A percentile compares a stretch with the other conserved stretches of the same genome.
Evolutionary conservation across 2,329 filamentous ascomycete species (phyloP).

Genomic region (Simplicillium aogashimaense): DNA sequence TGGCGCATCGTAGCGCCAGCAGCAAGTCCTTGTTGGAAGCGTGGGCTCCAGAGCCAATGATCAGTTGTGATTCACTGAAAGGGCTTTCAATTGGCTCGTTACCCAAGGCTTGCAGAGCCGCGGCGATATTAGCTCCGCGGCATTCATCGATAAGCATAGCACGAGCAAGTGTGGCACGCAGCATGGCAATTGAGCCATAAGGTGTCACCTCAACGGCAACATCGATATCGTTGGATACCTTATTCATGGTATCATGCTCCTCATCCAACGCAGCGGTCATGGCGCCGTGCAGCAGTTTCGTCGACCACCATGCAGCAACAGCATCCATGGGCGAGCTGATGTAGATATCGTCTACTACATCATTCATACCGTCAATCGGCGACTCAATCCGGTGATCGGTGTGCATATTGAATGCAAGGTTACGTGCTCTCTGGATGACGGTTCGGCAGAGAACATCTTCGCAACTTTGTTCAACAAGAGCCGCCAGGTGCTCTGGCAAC

Average conservation of each 20-base stretch:
- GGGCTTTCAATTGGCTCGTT: constrained; percentile 16
- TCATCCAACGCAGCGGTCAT: constrained; percentile 51
- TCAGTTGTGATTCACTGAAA: constrained; percentile 20
- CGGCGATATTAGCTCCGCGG: constrained; percentile 45
- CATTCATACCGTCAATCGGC: constrained; percentile 65
- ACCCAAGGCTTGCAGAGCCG: constrained; percentile 40
- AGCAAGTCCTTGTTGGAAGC: constrained; percentile 40
- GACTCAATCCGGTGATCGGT: constrained; percentile 56
- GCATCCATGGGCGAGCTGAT: constrained; percentile 84
- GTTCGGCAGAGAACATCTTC: constrained; percentile 70
- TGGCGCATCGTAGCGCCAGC: constrained; percentile 48
- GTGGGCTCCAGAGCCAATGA: constrained; percentile 34
- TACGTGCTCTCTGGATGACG: constrained; percentile 78
- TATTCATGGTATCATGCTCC: constrained; percentile 23
- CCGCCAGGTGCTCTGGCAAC: constrained; percentile 66
- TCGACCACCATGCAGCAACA: constrained; percentile 86
- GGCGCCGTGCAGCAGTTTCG: constrained; percentile 58
- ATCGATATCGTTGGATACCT: constrained; percentile 39
- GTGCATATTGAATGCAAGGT: constrained; percentile 77
- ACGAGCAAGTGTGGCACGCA: constrained; percentile 48
- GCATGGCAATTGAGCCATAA: constrained; percentile 61
- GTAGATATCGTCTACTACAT: constrained; percentile 74
- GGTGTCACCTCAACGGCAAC: constrained; percentile 68
- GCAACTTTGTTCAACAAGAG: constrained; percentile 68
- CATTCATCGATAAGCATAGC: constrained; percentile 45